Base-by-base conservation (phyloP, 179 eudicot genomes). In the Actinidia chinensis region DNA sequence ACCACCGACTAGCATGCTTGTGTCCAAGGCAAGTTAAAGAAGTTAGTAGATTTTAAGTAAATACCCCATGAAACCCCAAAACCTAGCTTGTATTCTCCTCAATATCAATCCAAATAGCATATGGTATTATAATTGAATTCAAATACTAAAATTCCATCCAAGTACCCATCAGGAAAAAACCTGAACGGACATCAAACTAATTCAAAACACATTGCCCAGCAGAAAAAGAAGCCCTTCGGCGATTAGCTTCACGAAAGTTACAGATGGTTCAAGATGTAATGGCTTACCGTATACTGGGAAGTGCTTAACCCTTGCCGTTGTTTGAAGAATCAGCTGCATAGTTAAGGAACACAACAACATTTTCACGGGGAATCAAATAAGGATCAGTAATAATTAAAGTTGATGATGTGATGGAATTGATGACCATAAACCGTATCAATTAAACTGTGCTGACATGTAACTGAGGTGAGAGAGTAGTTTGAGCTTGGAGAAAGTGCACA, bases 231-330 rank as follows among this genome's bases (percentile, higher is more conserved):
- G 96, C 97, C 83, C 99, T 91, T 81, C 94, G 87, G 75, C 94
- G 89, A 82, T 95, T 95, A 81, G 99, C 99, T 87, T 93, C 99
- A 25, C 98, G 92, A 95, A 83, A 78, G 93, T 95, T 74, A 90
- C 83, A 47, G 93, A 89, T 74, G 99, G 99, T 82, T 95, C 99
- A 58, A 93, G 88, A 61, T 98, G 99, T 79, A 95, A 87, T 25
- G 89, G 88, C 82, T 93, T 95, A 86, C 94, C 90, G 84, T 90
- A 95, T 71, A 95, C 93, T 75, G 95, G 95, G 80, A 93, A 93
- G 79, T 88, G 95, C 84, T 93, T 95, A 75, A 85, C 88, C 77
- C 78, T 85, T 46, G 92, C 90, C 54, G 84, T 88, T 76, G 79
- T 86, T 87, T 93, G 98, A 86, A 90, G 95, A 84, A 89, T 88